Base-by-base conservation (phyloP, 305 asterid genomes). In the Striga hermonthica region DNA sequence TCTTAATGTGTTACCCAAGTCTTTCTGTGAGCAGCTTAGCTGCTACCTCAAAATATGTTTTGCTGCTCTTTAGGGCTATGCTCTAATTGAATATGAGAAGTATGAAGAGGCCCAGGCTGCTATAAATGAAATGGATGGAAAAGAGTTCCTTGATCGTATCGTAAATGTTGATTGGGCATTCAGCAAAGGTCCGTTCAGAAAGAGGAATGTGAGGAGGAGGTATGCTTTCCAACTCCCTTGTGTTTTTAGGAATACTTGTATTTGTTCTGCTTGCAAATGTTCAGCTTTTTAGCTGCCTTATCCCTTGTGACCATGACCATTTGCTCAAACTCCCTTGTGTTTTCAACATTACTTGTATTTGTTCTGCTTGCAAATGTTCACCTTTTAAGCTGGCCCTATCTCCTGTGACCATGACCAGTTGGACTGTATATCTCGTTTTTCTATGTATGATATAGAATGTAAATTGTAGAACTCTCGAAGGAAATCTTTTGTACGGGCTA, bases 101-200 rank as follows among this genome's bases (percentile, higher is more conserved):
- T 82, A 79, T 76, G 89, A 81, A 45, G 94, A 86, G 74, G 91
- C 94, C 12, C 81, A 88, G 66, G 69, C 56, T 50, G 94, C 91
- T 70, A 84, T 85, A 56, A 73, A 34, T 9, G 83, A 73, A 59
- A 76, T 76, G 84, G 83, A 82, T 75, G 91, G 83, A 60, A 16
- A 77, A 57, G 77, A 77, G 64, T 78, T 86, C 72, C 85, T 86
- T 62, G 72, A 81, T 40, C 91, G 84, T 71, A 28, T 64, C 60
- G 68, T 84, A 67, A 73, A 70, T 67, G 91, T 84, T 67, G 85
- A 75, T 67, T 87, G 91, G 95, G 91, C 89, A 67, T 87, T 87
- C 80, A 87, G 89, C 79, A 82, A 70, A 64, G 95, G 95, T 13
- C 81, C 91, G 57, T 81, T 84, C 74, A 81, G 74, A 71, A 84